Base-by-base conservation (phyloP, 441 rosid species). In the Corymbia citriodora region DNA sequence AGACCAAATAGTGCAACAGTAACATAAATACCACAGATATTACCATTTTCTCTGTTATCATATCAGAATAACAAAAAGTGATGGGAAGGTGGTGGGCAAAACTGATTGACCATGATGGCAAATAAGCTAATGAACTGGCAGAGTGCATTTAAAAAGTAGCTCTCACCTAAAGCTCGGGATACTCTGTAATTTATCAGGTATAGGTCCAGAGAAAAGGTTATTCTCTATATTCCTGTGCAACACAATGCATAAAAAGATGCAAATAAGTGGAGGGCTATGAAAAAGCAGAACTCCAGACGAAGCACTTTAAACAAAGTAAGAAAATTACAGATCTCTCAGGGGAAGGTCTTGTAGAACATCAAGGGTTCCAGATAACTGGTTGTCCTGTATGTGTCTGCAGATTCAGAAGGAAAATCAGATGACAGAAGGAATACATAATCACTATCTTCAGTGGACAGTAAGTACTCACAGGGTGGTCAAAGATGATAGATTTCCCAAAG, bases 291-390 rank as follows among this genome's bases (percentile, higher is more conserved):
- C 52, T 40, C 10, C 9, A 5, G n/a, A 79, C 7, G 6, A 40
- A 79, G 52, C 85, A 45, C 85, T 45, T 21, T 79, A 79, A 45
- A 59, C 21, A 87, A 31, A 90, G 90, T 89, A 90, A 91, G 93
- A 92, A 92, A 86, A 88, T 89, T 97, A 98, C 99, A 98, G 91
- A 94, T 98, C 96, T 93, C 83, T 94, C 93, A 98, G 93, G 82
- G 96, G 96, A 93, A 97, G 98, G 93, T 94, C 96, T 94, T 96
- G 96, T 89, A 97, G 95, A 91, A 97, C 96, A 93, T 96, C 96
- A 83, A 98, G 94, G 53, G 97, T 92, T 88, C 99, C 99, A 13
- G 99, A 96, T 85, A 98, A 91, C 89, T 94, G 96, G 93, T 98
- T 98, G 93, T 92, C 92, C 96, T 98, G 99, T 95, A 97, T 94